Evolutionary conservation across 371 early-diverging fungal genomes (phyloP).

Genomic region (Smittium mucronatum): DNA sequence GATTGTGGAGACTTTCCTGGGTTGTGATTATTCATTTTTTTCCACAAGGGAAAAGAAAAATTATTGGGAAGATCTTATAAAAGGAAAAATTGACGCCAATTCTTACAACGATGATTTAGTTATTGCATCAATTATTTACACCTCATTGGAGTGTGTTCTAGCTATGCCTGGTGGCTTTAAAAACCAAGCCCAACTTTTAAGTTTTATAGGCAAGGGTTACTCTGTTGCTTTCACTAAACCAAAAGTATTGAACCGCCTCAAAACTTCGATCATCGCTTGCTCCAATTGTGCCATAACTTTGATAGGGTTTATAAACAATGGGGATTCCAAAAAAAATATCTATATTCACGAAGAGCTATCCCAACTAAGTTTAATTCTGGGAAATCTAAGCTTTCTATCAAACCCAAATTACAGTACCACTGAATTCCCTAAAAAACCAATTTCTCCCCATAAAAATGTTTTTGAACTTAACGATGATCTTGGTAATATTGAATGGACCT

Average conservation of each 20-base stretch:
- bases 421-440: neutral
- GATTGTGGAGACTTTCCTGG: neutral
- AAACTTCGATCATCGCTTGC: neutral
- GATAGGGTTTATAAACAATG: neutral
- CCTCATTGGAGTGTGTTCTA: neutral
- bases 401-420: neutral
- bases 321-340: neutral
- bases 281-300: neutral
- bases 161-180: neutral
- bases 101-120: neutral
- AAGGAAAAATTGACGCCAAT: neutral
- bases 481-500: neutral
- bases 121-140: constrained; percentile 6
- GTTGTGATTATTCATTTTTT: neutral
- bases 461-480: too few species aligned
- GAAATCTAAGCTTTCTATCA: neutral
- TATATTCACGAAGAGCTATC: neutral
- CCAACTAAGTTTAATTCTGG: neutral
- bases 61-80: neutral
- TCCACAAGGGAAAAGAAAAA: neutral
- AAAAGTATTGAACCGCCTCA: neutral
- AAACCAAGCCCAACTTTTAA: neutral
- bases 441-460: neutral
- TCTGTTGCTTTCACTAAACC: neutral
- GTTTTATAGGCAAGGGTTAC: neutral